Percentiles rank a stretch among this genome's conserved stretches.
phyloP scores from a whole-genome alignment of 2,329 filamentous ascomycete species.

The Calcarisporium arbuscula region DNA sequence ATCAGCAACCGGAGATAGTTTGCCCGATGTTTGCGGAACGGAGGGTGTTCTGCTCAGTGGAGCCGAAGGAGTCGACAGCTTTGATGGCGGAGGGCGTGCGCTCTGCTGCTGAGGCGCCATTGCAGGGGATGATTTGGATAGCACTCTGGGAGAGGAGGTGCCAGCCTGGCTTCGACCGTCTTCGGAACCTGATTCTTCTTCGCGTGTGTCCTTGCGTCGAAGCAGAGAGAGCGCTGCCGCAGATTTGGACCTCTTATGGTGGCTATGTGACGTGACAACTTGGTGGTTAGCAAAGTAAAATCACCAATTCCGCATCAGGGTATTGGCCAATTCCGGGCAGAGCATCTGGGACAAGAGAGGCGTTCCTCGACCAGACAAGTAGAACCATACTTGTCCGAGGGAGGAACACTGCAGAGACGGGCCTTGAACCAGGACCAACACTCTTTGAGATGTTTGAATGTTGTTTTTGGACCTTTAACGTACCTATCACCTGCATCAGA shows the following conservation, averaged over 20 bases:
- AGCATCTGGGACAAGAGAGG: background rate
- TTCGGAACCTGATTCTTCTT: constrained; percentile 48
- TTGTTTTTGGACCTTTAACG: constrained; percentile 1
- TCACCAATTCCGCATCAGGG: background rate
- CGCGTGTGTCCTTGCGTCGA: constrained; percentile 43
- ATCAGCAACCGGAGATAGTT: constrained; percentile 21
- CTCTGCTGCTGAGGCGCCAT: constrained; percentile 28
- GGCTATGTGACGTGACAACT: constrained; percentile 4
- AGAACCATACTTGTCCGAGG: too few species aligned
- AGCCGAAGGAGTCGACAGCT: constrained; percentile 37
- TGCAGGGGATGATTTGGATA: constrained; percentile 24
- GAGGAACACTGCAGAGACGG: too few species aligned
- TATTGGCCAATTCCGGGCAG: background rate
- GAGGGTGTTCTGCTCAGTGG: constrained; percentile 36
- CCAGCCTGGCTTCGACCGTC: constrained; percentile 37
- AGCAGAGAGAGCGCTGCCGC: constrained; percentile 46
- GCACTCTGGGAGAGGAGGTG: constrained; percentile 24
- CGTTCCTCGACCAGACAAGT: too few species aligned
- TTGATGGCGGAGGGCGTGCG: constrained; percentile 37
- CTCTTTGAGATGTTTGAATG: background rate
- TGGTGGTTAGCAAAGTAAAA: constrained; percentile 1
- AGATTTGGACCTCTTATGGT: constrained; percentile 50
- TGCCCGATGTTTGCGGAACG: constrained; percentile 16
- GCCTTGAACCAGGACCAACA: background rate
- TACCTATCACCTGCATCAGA: constrained; percentile 25